These are phyloP conservation scores for Dipteronia dyeriana DNA, from an alignment of 345 rosid genomes.

Conservation along the genomic window DNA sequence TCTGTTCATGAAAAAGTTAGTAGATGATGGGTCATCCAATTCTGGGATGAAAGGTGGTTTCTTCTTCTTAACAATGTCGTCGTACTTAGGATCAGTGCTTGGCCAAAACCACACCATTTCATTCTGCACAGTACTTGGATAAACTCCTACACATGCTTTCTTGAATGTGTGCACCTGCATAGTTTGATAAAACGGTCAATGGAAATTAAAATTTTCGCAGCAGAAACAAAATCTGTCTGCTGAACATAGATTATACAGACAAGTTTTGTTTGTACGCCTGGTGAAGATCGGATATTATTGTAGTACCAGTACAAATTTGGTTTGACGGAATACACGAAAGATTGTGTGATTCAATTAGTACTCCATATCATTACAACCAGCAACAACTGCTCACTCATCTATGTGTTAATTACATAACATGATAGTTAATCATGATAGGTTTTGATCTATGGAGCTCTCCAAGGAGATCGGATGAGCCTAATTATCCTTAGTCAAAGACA, in stretches of 20 bases:
- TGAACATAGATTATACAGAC: too few species aligned
- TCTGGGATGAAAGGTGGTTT: conserved; percentile 74
- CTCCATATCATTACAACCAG: too few species aligned
- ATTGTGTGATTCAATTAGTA: too few species aligned
- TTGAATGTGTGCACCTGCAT: conserved; percentile 66
- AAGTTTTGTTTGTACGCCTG: too few species aligned
- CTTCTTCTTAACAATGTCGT: conserved; percentile 52
- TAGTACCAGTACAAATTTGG: neutral
- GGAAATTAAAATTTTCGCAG: too few species aligned
- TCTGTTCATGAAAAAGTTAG: conserved; percentile 55
- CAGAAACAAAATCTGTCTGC: too few species aligned
- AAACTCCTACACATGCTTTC: conserved; percentile 72
- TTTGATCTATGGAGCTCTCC: neutral
- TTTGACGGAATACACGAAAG: neutral
- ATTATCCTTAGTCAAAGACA: neutral
- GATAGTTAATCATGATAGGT: too few species aligned
- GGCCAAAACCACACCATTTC: conserved; percentile 95
- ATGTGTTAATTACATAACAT: too few species aligned
- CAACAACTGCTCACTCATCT: too few species aligned
- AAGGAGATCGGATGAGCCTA: too few species aligned
- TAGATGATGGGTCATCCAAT: conserved; percentile 72
- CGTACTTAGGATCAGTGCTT: conserved; percentile 64
- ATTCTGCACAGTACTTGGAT: conserved; percentile 70
- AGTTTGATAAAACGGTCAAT: neutral
- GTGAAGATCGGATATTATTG: too few species aligned